Evolutionary conservation across 495 filamentous ascomycete genomes (phyloP).

Genomic region (Cercophora sp.): DNA sequence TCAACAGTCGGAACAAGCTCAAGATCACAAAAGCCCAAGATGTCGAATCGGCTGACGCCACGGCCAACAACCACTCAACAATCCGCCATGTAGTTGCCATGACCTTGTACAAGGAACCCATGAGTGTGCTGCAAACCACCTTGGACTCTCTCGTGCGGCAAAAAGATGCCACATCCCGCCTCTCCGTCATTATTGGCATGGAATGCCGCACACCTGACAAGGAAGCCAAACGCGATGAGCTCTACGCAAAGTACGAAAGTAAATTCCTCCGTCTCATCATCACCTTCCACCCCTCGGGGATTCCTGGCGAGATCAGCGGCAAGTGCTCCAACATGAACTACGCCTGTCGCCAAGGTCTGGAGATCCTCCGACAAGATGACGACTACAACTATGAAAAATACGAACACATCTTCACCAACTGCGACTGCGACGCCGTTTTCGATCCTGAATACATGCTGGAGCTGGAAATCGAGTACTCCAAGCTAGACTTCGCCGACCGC

Average conservation of each 20-base stretch:
- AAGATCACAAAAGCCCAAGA: constrained; percentile 4
- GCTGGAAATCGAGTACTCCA: constrained; percentile 7
- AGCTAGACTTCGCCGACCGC: not conserved
- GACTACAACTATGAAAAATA: constrained; percentile 11
- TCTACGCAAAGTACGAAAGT: constrained; percentile 5
- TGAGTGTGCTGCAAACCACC: constrained; percentile 6
- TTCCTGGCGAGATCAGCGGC: constrained; percentile 7
- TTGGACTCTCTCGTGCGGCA: constrained; percentile 9
- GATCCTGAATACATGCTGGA: constrained; percentile 8
- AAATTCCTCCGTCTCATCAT: constrained; percentile 12
- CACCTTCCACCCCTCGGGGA: constrained; percentile 9
- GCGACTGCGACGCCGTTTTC: constrained; percentile 13
- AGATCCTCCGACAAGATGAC: constrained; percentile 1
- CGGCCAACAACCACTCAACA: not conserved
- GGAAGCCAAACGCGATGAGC: constrained; percentile 5
- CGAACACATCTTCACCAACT: constrained; percentile 14
- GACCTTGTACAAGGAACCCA: constrained; percentile 14
- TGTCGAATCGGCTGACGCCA: not conserved
- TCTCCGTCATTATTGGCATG: constrained; percentile 12
- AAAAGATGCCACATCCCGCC: constrained; percentile 10
- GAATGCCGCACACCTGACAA: constrained; percentile 9
- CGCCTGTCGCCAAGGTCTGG: constrained; percentile 7
- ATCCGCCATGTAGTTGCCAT: constrained; percentile 12
- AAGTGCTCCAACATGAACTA: constrained; percentile 15
- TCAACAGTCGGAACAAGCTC: constrained; percentile 3